Evolutionary conservation across 768 basidiomycete genomes (phyloP), one percentile per base, ranked within the genome.

Genomic region (Pleurotus tuber-regium): DNA sequence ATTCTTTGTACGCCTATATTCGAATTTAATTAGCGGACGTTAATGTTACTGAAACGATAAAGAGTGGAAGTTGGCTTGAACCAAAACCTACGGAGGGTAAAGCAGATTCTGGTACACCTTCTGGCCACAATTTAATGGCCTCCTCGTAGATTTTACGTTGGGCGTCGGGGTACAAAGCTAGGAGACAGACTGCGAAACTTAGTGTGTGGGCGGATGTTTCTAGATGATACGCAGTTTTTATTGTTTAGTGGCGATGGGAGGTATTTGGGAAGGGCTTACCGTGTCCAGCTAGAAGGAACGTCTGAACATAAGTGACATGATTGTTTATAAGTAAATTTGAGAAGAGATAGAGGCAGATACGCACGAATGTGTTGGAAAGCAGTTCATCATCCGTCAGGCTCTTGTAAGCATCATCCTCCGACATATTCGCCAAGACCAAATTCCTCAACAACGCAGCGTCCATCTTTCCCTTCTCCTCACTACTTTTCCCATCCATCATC

Each of bases 131-230:
- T 12, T 42, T 50, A 5, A 44, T 28, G 4, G 70, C 59, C 48
- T 82, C 78, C 28, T 75, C 66, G 42, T 69, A 72, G 0, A 83
- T 56, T 49, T 68, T 75, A 23, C 70, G 61, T 57, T 83, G 82
- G 26, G 66, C 66, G 0, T 76, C 75, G 2, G 79, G 79, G 56
- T 80, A 63, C 10, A 81, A 63, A 3, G 82, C 81, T 6, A 83
- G 61, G 9, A 77, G 63, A 0, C 59, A 63, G 11, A 80, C 51
- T 1, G 70, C 66, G 51, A 79, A 78, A 31, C 66, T 64, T 3
- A 78, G 63, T 0, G 76, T 64, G 54, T 79, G 72, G 4, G 78
- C 69, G 1, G 75, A 69, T 0, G 78, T 80, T 61, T 80, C 77
- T 79, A 49, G 0, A 44, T 19, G 7, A 14, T 30, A 21, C 21